Evolutionary conservation across 1,284 basidiomycete genomes (phyloP).

Genomic region (Papiliotrema fonsecae): DNA sequence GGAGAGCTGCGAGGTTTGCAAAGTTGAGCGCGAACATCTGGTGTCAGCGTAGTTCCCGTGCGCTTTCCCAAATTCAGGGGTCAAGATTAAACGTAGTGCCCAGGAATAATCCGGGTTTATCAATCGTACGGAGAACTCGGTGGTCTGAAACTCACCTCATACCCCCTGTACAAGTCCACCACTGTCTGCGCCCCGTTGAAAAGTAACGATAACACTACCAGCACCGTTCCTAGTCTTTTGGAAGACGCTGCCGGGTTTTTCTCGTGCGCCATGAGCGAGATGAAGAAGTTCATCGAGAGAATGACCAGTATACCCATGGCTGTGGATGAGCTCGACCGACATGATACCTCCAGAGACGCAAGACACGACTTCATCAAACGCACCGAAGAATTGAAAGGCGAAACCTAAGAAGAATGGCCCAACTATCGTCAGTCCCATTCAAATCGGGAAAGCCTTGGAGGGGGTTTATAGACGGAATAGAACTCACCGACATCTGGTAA

Average conservation of each 20-base stretch:
- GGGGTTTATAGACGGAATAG: not conserved
- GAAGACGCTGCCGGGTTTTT: too few relatives aligned
- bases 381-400: conserved; percentile 21
- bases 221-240: too few relatives aligned
- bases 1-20: conserved; percentile 10
- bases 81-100: not conserved
- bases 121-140: not conserved
- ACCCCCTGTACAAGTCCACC: conserved; percentile 21
- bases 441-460: not conserved
- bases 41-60: not conserved
- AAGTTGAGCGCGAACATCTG: conserved; percentile 28
- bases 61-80: too few relatives aligned
- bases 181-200: conserved; percentile 17
- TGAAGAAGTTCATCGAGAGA: conserved; percentile 22
- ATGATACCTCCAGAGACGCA: not conserved
- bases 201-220: conserved; percentile 15
- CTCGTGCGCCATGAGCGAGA: too few relatives aligned
- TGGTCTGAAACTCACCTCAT: conserved; percentile 12
- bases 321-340: conserved; percentile 1
- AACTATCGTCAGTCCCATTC: conserved; percentile 11
- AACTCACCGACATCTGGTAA: not conserved
- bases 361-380: too few relatives aligned
- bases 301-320: conserved; percentile 27
- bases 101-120: not conserved
- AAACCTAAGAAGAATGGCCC: conserved; percentile 32